Percentiles rank a stretch among this genome's conserved stretches.
phyloP scores from a whole-genome alignment of 768 basidiomycete genomes.

The Termitomyces bulborhizus region DNA sequence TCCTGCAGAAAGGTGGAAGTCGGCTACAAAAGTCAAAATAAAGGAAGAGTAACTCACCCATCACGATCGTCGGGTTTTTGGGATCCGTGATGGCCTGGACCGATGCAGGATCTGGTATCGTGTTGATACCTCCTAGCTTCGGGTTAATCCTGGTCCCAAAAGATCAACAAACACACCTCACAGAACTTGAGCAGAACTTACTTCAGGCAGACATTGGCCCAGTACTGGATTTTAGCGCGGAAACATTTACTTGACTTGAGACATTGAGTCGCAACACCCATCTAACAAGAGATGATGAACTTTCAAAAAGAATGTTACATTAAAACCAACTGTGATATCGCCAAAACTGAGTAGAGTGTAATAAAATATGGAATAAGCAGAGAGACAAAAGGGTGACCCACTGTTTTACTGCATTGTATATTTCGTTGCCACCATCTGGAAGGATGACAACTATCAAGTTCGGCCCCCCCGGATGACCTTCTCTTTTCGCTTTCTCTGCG shows the following conservation, averaged over 20 bases:
- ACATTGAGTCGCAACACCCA: slow-evolving; percentile 79
- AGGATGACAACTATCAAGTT: slow-evolving; percentile 62
- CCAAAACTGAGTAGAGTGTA: slow-evolving; percentile 36
- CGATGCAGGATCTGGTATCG: slow-evolving; percentile 56
- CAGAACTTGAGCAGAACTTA: slow-evolving; percentile 24
- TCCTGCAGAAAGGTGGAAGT: slow-evolving; percentile 28
- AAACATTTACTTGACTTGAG: slow-evolving; percentile 58
- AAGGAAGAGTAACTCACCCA: slow-evolving; percentile 39
- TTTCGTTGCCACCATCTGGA: slow-evolving; percentile 66
- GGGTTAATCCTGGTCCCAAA: slow-evolving; percentile 57
- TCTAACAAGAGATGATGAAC: slow-evolving; percentile 26
- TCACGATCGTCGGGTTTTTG: slow-evolving; percentile 66
- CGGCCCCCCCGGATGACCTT: slow-evolving; percentile 34
- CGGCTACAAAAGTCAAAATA: not conserved
- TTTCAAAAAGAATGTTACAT: not conserved
- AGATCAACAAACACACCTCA: not conserved
- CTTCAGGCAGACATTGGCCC: slow-evolving; percentile 79
- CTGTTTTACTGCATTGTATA: slow-evolving; percentile 78
- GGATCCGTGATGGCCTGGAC: slow-evolving; percentile 57
- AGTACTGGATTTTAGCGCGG: slow-evolving; percentile 69
- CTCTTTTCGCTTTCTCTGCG: slow-evolving; percentile 23
- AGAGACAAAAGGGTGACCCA: slow-evolving; percentile 30
- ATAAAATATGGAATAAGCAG: slow-evolving; percentile 7
- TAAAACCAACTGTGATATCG: slow-evolving; percentile 32
- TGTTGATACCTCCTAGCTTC: slow-evolving; percentile 80